Evolutionary conservation across 805 yeast species (phyloP).

Genomic region (Blastobotrys muscicola): DNA sequence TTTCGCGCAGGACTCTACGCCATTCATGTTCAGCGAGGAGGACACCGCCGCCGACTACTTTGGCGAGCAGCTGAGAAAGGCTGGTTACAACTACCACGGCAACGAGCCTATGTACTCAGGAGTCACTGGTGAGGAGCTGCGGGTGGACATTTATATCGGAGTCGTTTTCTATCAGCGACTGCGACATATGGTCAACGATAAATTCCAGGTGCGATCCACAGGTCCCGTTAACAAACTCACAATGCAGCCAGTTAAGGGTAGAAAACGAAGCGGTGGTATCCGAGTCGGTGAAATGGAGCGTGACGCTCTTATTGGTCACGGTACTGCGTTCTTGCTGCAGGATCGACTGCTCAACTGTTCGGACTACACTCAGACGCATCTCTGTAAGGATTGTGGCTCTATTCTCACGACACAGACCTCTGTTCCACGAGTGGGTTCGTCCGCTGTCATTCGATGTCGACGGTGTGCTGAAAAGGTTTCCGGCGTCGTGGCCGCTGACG

Average conservation of each 20-base stretch:
- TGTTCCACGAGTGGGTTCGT: constrained; percentile 82
- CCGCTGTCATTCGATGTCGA: constrained; percentile 76
- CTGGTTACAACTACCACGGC: constrained; percentile 97
- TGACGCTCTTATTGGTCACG: constrained; percentile 97
- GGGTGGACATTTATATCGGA: constrained; percentile 94
- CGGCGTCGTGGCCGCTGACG: constrained; percentile 37
- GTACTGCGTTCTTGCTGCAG: constrained; percentile 89
- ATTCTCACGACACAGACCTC: constrained; percentile 80
- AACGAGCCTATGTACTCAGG: constrained; percentile 99
- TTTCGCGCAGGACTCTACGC: constrained; percentile 93
- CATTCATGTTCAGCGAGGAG: constrained; percentile 84
- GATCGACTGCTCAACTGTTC: constrained; percentile 92
- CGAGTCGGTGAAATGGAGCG: constrained; percentile 99
- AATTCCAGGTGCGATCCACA: constrained; percentile 97
- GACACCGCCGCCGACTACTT: constrained; percentile 97
- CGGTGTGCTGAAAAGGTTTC: constrained; percentile 68
- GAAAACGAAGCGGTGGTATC: constrained; percentile 98
- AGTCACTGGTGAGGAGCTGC: constrained; percentile 93
- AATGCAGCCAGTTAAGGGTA: constrained; percentile 99
- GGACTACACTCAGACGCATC: constrained; percentile 84
- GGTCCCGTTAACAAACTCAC: constrained; percentile 96
- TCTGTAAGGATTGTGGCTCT: constrained; percentile 92
- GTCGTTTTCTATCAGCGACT: constrained; percentile 96
- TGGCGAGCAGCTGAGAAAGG: constrained; percentile 78
- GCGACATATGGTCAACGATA: constrained; percentile 99